Evolutionary conservation across 1,284 basidiomycete species (phyloP).

Genomic region (Pisolithus thermaeus): DNA sequence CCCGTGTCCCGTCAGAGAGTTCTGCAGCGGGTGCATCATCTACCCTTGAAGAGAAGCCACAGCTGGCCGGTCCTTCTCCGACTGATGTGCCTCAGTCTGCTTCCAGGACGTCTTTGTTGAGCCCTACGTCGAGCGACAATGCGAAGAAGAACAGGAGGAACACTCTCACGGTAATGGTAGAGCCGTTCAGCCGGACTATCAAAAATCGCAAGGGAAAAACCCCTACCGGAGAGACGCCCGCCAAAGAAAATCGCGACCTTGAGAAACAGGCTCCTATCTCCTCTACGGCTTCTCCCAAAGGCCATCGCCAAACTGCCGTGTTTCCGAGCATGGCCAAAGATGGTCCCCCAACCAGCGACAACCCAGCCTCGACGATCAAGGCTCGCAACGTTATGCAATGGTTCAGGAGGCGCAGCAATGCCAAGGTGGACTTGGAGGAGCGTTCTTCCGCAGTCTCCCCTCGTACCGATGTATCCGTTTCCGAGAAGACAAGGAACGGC

Average conservation of each 20-base stretch:
- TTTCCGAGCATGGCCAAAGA: constrained; percentile 25
- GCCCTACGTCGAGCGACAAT: constrained; percentile 28
- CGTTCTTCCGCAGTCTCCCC: not conserved
- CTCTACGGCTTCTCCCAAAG: constrained; percentile 23
- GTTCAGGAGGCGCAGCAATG: constrained; percentile 70
- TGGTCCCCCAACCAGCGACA: constrained; percentile 27
- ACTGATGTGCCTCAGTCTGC: constrained; percentile 7
- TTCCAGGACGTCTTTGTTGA: constrained; percentile 29
- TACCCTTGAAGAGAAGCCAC: constrained; percentile 19
- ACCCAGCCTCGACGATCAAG: constrained; percentile 67
- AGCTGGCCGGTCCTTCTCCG: not conserved
- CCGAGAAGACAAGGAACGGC: constrained; percentile 10
- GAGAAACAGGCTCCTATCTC: constrained; percentile 31
- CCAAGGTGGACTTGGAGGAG: constrained; percentile 36
- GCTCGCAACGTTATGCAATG: constrained; percentile 77
- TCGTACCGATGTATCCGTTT: not conserved
- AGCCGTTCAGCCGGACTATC: constrained; percentile 60
- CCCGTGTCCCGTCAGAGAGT: constrained; percentile 39
- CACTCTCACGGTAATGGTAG: constrained; percentile 79
- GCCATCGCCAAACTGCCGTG: constrained; percentile 15
- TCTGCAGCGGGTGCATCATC: constrained; percentile 24
- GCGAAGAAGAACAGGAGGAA: constrained; percentile 61
- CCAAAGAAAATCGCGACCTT: constrained; percentile 24
- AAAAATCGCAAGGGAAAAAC: constrained; percentile 41
- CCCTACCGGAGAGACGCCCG: constrained; percentile 32